Evolutionary conservation across 1,284 basidiomycete genomes (phyloP), one percentile per base, ranked within the genome.

Genomic region (Rugosomyces carneus): DNA sequence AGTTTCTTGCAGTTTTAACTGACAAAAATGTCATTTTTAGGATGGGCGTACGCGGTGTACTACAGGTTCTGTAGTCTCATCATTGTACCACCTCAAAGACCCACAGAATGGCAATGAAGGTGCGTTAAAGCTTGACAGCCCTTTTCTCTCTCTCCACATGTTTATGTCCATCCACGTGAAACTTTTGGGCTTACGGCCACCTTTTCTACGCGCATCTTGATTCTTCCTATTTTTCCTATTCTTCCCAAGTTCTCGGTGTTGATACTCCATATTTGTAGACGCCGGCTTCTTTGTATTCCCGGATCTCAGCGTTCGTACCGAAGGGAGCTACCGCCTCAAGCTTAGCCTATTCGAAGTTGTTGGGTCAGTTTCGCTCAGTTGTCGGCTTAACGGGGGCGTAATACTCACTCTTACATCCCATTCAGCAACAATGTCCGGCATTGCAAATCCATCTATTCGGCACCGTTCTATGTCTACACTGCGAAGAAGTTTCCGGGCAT

Each of bases 401-500:
- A 26, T 23, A 23, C 21, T 24, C 21, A 21, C 5, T n/a, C 21
- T 18, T 11, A 41, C 13, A 19, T 13, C 34, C 37, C 11, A 27
- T 44, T n/a, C 62, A 89, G 88, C 26, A 81, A 85, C 53, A 83
- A 84, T 51, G 88, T 92, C 15, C 80, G 83, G 46, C 90, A 93
- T 62, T 93, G 92, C 70, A 91, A 89, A 57, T 88, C 84, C 0
- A 89, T 92, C 45, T 88, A 84, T 66, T 92, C 89, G 0, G 78
- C 84, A 0, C 80, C 86, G 0, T 94, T 94, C 65, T 89, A 91
- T 53, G 89, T 94, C 21, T 95, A 91, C 62, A 92, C 92, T 0
- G 89, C 91, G 3, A 95, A 95, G 72, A 92, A 93, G 65, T 95
- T 94, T 62, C 91, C 92, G 0, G 90, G 90, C 18, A 93, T 93